phyloP scores from a whole-genome alignment of 2,329 filamentous ascomycete genomes.

The Calcarisporium arbuscula region DNA sequence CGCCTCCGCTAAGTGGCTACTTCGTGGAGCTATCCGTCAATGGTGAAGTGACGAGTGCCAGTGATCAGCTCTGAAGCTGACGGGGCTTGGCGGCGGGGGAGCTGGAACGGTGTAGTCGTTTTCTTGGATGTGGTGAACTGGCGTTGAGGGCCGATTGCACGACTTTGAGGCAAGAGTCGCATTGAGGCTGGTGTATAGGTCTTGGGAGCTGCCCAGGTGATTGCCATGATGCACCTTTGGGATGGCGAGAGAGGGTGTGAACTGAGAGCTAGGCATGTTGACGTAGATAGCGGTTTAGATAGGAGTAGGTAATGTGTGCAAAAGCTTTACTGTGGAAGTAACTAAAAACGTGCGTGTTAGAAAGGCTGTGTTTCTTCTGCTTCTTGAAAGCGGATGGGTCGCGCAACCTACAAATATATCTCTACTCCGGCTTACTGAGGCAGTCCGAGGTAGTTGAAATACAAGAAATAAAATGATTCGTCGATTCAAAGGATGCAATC shows the following conservation, averaged over 20 bases:
- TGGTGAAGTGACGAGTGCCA: slow-evolving; percentile 37
- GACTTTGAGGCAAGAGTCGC: slow-evolving; percentile 41
- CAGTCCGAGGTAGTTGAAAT: no score
- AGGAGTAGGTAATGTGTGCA: slow-evolving; percentile 1
- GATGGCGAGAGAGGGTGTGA: slow-evolving; percentile 41
- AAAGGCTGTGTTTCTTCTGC: no score
- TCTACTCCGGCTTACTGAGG: no score
- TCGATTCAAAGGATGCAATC: no score
- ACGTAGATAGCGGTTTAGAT: slow-evolving; percentile 1
- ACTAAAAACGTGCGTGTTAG: neutral
- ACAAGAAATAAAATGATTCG: no score
- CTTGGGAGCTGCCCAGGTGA: slow-evolving; percentile 33
- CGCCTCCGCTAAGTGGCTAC: no score
- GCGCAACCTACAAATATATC: no score
- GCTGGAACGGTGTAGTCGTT: slow-evolving; percentile 60
- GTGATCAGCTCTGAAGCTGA: slow-evolving; percentile 53
- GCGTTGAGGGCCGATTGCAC: slow-evolving; percentile 34
- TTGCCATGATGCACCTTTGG: slow-evolving; percentile 34
- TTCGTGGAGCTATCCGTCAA: no score
- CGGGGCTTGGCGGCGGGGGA: slow-evolving; percentile 57
- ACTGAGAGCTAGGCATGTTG: slow-evolving; percentile 29
- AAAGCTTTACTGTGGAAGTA: neutral
- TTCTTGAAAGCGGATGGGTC: no score
- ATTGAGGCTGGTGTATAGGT: slow-evolving; percentile 48
- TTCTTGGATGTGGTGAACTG: slow-evolving; percentile 46